phyloP scores from a whole-genome alignment of 1,284 basidiomycete genomes.

The Vanrija sp. region DNA sequence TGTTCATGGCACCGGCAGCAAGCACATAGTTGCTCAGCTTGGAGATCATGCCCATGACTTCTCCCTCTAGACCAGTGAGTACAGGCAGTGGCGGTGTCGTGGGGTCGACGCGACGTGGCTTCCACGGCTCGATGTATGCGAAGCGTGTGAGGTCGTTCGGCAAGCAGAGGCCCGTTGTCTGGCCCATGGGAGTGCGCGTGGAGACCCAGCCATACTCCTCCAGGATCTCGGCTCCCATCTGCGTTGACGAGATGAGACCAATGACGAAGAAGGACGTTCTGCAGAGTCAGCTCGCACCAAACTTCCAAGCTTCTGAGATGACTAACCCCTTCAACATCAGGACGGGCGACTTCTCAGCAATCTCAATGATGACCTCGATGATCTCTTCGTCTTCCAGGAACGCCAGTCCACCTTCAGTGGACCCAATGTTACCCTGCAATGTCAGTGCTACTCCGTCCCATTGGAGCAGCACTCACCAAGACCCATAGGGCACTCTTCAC shows the following conservation, averaged over 20 bases:
- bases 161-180: slow-evolving; percentile 84
- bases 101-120: slow-evolving; percentile 34
- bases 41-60: slow-evolving; percentile 83
- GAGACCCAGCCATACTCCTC: slow-evolving; percentile 91
- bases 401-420: slow-evolving; percentile 81
- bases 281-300: slow-evolving; percentile 1
- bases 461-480: slow-evolving; percentile 64
- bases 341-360: slow-evolving; percentile 82
- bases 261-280: slow-evolving; percentile 96
- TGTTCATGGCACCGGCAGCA: slow-evolving; percentile 84
- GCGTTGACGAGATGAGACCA: slow-evolving; percentile 72
- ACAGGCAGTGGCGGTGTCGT: slow-evolving; percentile 59
- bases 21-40: slow-evolving; percentile 95
- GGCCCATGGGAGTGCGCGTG: slow-evolving; percentile 78
- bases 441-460: not conserved
- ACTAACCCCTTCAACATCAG: slow-evolving; percentile 88
- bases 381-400: slow-evolving; percentile 94
- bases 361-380: slow-evolving; percentile 81
- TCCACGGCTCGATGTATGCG: slow-evolving; percentile 78
- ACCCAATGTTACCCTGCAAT: slow-evolving; percentile 83
- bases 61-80: slow-evolving; percentile 68
- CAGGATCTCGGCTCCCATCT: slow-evolving; percentile 72
- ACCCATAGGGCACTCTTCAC: slow-evolving; percentile 97
- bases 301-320: not conserved
- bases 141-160: slow-evolving; percentile 78